Base-by-base conservation (phyloP, 106 monocot species). In the Dioscorea dumetorum region DNA sequence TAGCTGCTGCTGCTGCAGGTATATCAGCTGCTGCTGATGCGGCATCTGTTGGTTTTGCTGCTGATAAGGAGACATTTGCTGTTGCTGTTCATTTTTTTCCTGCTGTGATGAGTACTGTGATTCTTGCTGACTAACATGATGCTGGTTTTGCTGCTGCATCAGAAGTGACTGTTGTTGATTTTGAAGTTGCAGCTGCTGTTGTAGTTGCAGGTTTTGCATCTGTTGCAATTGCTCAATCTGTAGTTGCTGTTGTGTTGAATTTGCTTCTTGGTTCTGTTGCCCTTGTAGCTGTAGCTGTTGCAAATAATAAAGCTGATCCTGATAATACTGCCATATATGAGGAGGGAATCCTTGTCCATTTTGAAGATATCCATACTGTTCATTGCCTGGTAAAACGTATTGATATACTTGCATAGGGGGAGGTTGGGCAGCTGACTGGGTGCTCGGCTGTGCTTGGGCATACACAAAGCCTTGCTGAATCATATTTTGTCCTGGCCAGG, bases 301-400 rank as follows among this genome's bases (percentile, higher is more conserved):
- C 50, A 81, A 61, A 64, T 79, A 72, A 60, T 85, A 82, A 66
- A 81, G 52, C 60, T 81, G 84, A 28, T 88, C 83, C 63, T 93
- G 88, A 79, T 93, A 86, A 48, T 83, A 85, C 49, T 83, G 86
- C 85, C 82, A 81, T 24, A 81, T 68, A 14, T 86, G 80, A 58
- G 76, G 61, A 16, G 76, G 52, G 73, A 68, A 77, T 64, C 58
- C 83, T 71, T 83, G 90, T 24, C 24, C 19, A 71, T 31, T 74
- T 74, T 76, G 80, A 68, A 64, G 21, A 66, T 71, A 81, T 24
- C 73, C 76, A 70, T 70, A 73, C 8, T 79, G 78, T 60, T 73
- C 79, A 67, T 73, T 63, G 68, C 69, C 67, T 67, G 68, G 88
- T 8, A 35, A 7, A 28, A 69, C 9, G 33, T 81, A 65, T 48